Conservation (phyloP, 176 grass and related monocot genomes). For the Otatea glauca region DNA sequence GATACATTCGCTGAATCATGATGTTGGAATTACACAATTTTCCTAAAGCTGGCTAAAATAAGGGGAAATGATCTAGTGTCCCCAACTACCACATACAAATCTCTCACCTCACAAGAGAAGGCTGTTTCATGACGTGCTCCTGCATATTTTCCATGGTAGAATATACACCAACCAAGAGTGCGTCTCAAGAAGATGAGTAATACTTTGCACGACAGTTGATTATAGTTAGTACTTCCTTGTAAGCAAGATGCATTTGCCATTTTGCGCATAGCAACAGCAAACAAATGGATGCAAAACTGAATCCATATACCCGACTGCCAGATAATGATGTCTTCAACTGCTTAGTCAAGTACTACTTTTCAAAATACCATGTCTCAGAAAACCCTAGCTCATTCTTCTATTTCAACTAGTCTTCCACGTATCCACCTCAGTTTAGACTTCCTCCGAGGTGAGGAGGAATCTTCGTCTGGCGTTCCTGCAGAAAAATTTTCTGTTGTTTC, state of each 20-base stretch:
- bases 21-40: neutral
- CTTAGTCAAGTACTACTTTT: neutral
- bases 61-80: slow-evolving; percentile 11
- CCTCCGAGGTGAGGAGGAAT: slow-evolving; percentile 4
- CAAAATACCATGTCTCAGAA: neutral
- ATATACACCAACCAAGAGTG: neutral
- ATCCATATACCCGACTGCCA: slow-evolving; percentile 5
- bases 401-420: slow-evolving; percentile 59
- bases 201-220: neutral
- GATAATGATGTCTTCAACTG: neutral
- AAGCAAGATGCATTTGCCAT: neutral
- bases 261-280: slow-evolving; percentile 8
- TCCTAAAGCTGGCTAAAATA: slow-evolving; percentile 1
- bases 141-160: neutral
- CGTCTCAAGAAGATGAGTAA: neutral
- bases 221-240: neutral
- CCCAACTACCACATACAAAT: slow-evolving; percentile 38
- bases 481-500: slow-evolving; percentile 29
- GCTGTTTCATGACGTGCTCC: neutral
- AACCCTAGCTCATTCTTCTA: slow-evolving; percentile 28
- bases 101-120: neutral
- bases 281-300: slow-evolving; percentile 24
- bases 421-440: slow-evolving; percentile 68
- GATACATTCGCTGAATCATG: neutral
- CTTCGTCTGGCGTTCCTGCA: slow-evolving; percentile 7